Conservation (phyloP, 228 moss, liverwort and hornwort species). For the Sphagnum fallax region DNA sequence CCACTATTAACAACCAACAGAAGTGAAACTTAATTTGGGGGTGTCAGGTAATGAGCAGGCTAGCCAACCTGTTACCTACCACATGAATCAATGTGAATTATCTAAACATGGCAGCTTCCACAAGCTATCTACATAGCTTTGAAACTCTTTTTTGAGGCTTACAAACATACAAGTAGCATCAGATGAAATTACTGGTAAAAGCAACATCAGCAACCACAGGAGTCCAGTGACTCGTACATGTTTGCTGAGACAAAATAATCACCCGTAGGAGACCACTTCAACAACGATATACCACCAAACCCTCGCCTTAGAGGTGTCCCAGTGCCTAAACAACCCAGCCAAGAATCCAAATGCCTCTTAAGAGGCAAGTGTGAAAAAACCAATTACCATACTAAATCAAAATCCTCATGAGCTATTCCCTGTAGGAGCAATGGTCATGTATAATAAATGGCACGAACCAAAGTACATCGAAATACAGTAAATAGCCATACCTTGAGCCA, state of each 20-base stretch:
- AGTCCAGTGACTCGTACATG: slow-evolving; percentile 30
- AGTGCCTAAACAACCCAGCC: slow-evolving; percentile 29
- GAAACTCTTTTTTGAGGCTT: background rate
- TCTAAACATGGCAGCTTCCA: no score
- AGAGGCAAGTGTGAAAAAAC: background rate
- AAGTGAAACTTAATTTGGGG: no score
- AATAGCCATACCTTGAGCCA: slow-evolving; percentile 56
- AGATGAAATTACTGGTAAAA: background rate
- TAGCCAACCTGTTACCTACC: no score
- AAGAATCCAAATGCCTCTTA: background rate
- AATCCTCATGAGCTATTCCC: no score
- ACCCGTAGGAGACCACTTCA: slow-evolving; percentile 96
- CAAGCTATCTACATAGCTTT: background rate
- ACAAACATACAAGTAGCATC: background rate
- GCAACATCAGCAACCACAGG: no score
- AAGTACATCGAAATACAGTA: background rate
- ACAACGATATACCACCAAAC: slow-evolving; percentile 71
- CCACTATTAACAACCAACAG: no score
- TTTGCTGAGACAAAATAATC: slow-evolving; percentile 91
- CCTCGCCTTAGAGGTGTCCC: slow-evolving; percentile 85
- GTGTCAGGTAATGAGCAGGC: no score
- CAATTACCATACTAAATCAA: background rate
- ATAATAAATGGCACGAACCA: background rate
- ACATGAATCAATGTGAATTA: no score
- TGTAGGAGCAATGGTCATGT: no score